Conservation (phyloP, 176 grass and related monocot genomes). For the Avena sativa region DNA sequence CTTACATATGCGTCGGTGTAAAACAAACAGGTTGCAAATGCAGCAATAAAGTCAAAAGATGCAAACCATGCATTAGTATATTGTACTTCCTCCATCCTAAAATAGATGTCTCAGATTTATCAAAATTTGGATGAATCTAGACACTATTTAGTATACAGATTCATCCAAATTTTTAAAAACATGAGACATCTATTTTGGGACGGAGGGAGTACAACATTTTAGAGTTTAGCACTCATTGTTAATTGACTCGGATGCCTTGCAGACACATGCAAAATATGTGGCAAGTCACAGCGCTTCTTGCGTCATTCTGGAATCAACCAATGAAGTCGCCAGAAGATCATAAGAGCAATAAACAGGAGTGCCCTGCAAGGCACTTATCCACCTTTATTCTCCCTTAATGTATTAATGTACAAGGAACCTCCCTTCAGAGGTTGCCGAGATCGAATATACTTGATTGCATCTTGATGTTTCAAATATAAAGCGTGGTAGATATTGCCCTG, state of each 20-base stretch:
- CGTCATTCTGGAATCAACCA: slow-evolving; percentile 29
- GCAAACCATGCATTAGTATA: not conserved
- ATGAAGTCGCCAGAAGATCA: not conserved
- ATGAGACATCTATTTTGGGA: too few relatives aligned
- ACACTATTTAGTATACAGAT: too few relatives aligned
- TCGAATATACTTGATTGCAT: slow-evolving; percentile 24
- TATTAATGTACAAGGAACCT: slow-evolving; percentile 22
- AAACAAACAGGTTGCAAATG: slow-evolving; percentile 32
- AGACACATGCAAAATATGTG: not conserved
- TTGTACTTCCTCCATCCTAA: not conserved
- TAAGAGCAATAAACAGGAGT: slow-evolving; percentile 57
- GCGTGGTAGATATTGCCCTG: not conserved
- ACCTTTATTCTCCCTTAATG: slow-evolving; percentile 1
- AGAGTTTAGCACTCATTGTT: not conserved
- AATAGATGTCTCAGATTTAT: too few relatives aligned
- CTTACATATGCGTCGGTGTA: not conserved
- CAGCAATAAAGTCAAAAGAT: slow-evolving; percentile 9
- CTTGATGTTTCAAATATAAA: slow-evolving; percentile 14
- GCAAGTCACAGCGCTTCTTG: not conserved
- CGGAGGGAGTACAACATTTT: not conserved
- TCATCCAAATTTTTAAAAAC: too few relatives aligned
- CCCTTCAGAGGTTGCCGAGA: slow-evolving; percentile 10
- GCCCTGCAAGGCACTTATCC: slow-evolving; percentile 23
- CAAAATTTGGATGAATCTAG: too few relatives aligned
- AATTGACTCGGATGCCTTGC: slow-evolving; percentile 23